These are phyloP conservation scores for Trichosporon coremiiforme DNA, from an alignment of 1,284 basidiomycete species.

Conservation along the genomic window DNA sequence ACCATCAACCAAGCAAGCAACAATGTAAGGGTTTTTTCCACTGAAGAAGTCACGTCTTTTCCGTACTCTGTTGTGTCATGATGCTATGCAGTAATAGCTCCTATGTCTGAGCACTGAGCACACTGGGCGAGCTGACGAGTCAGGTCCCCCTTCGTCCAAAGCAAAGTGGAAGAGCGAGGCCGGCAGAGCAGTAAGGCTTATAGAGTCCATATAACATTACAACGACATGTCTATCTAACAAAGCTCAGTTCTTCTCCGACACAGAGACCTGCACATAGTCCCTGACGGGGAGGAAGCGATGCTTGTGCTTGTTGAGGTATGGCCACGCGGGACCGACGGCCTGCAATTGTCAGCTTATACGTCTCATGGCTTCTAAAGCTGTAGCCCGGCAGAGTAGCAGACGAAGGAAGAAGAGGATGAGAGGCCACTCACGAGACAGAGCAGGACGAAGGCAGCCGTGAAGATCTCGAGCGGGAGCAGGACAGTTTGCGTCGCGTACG, in stretches of 20 bases:
- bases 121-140: too few relatives aligned
- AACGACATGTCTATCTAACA: not conserved
- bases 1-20: not conserved
- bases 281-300: slow-evolving; percentile 47
- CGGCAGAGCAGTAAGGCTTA: too few relatives aligned
- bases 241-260: not conserved
- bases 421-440: slow-evolving; percentile 39
- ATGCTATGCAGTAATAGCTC: slow-evolving; percentile 15
- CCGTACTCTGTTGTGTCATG: slow-evolving; percentile 13
- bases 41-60: not conserved
- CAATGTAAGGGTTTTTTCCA: not conserved
- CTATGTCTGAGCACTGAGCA: not conserved
- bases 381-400: too few relatives aligned
- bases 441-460: slow-evolving; percentile 37
- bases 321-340: slow-evolving; percentile 48
- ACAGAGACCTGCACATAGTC: slow-evolving; percentile 10
- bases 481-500: slow-evolving; percentile 41
- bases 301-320: slow-evolving; percentile 42
- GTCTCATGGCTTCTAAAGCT: slow-evolving; percentile 3
- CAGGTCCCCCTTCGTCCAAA: too few relatives aligned
- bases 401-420: too few relatives aligned
- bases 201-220: slow-evolving; percentile 1
- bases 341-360: slow-evolving; percentile 24
- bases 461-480: slow-evolving; percentile 47
- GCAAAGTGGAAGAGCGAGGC: too few relatives aligned